These are phyloP conservation scores for Medicago lupulina DNA, from an alignment of 306 rosid genomes.

Conservation along the genomic window DNA sequence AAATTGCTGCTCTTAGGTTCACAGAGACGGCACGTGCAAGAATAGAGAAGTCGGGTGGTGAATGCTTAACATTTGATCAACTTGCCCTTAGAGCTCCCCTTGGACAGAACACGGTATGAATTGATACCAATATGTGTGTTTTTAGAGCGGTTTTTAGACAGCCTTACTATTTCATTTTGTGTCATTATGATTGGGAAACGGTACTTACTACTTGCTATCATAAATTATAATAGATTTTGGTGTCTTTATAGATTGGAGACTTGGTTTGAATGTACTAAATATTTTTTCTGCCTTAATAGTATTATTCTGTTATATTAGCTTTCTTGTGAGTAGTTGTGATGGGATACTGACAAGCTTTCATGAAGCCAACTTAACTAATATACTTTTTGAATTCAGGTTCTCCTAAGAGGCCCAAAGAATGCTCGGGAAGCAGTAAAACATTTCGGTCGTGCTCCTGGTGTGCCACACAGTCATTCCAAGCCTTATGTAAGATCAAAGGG, in stretches of 20 bases:
- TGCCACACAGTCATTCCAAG: constrained; percentile 82
- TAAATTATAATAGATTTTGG: too few species aligned
- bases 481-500: constrained; percentile 80
- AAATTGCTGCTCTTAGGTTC: constrained; percentile 70
- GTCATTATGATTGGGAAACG: too few species aligned
- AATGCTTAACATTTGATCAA: constrained; percentile 84
- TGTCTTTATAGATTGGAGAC: too few species aligned
- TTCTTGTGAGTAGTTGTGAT: neutral
- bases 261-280: neutral
- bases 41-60: constrained; percentile 81
- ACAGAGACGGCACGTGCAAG: constrained; percentile 87
- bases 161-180: neutral
- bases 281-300: neutral
- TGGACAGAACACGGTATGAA: constrained; percentile 79
- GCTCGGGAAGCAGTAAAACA: constrained; percentile 85
- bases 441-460: constrained; percentile 92
- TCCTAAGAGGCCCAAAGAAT: constrained; percentile 81
- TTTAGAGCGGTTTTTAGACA: neutral
- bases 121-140: neutral
- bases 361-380: neutral
- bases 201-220: too few species aligned
- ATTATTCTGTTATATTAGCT: neutral
- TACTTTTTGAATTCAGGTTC: constrained; percentile 55
- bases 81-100: constrained; percentile 79
- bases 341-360: neutral